phyloP scores from a whole-genome alignment of 1,139 yeast species.

The Nakaseomyces bracarensis region DNA sequence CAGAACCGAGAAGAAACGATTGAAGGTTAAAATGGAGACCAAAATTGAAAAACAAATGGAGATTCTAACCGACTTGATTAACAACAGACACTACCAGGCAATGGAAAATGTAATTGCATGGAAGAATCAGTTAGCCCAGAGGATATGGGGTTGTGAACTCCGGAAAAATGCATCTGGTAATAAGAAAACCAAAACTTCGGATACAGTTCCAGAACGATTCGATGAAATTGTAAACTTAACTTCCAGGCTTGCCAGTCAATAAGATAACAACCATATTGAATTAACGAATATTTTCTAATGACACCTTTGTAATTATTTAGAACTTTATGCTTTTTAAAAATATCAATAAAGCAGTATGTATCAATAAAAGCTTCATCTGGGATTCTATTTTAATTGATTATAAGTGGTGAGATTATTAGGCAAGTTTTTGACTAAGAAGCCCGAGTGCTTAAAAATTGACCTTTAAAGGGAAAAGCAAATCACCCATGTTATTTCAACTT shows the following conservation, averaged over 20 bases:
- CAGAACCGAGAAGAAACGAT: conserved; percentile 22
- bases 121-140: conserved; percentile 24
- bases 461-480: too few species aligned
- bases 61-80: conserved; percentile 22
- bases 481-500: too few species aligned
- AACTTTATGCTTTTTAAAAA: neutral
- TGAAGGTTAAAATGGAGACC: conserved; percentile 13
- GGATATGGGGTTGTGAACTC: conserved; percentile 21
- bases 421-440: too few species aligned
- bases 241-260: conserved; percentile 10
- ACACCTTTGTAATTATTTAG: conserved; percentile 1
- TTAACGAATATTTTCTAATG: conserved; percentile 3
- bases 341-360: too few species aligned
- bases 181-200: conserved; percentile 13
- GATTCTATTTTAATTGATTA: too few species aligned
- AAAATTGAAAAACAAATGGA: conserved; percentile 22
- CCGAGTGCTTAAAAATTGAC: too few species aligned
- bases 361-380: too few species aligned
- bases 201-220: conserved; percentile 17
- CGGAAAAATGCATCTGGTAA: conserved; percentile 23
- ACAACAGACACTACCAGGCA: conserved; percentile 19
- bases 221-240: conserved; percentile 16
- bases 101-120: conserved; percentile 22
- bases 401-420: too few species aligned
- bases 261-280: neutral